phyloP scores from a whole-genome alignment of 2,329 filamentous ascomycete genomes.

The Xylaria sp. region DNA sequence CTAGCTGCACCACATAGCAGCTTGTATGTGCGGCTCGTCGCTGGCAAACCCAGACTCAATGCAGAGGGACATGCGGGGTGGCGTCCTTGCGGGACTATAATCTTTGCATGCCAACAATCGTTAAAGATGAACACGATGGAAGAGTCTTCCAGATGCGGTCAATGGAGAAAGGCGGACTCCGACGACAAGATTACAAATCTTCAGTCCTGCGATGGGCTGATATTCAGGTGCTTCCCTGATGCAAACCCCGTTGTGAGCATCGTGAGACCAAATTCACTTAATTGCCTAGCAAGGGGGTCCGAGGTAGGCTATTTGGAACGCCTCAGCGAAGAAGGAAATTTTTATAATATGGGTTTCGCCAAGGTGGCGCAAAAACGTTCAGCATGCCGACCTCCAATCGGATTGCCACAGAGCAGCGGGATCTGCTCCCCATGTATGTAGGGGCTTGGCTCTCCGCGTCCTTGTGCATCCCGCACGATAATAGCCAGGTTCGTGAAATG shows the following conservation, averaged over 20 bases:
- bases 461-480: constrained; percentile 17
- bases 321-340: not conserved
- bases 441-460: constrained; percentile 14
- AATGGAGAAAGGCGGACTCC: constrained; percentile 2
- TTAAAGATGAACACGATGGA: not conserved
- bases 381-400: constrained; percentile 18
- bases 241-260: constrained; percentile 23
- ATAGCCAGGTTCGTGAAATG: constrained; percentile 9
- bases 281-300: too few species aligned
- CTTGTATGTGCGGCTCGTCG: not conserved
- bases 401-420: constrained; percentile 24
- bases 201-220: constrained; percentile 12
- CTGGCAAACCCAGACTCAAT: not conserved
- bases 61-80: not conserved
- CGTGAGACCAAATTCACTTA: constrained; percentile 13
- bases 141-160: not conserved
- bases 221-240: not conserved
- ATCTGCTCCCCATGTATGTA: constrained; percentile 24
- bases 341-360: constrained; percentile 2
- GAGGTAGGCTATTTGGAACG: not conserved
- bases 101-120: too few species aligned
- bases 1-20: not conserved
- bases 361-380: not conserved
- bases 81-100: not conserved
- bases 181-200: constrained; percentile 12